Conservation (phyloP, 768 basidiomycete genomes). For the Collybia sp. region DNA sequence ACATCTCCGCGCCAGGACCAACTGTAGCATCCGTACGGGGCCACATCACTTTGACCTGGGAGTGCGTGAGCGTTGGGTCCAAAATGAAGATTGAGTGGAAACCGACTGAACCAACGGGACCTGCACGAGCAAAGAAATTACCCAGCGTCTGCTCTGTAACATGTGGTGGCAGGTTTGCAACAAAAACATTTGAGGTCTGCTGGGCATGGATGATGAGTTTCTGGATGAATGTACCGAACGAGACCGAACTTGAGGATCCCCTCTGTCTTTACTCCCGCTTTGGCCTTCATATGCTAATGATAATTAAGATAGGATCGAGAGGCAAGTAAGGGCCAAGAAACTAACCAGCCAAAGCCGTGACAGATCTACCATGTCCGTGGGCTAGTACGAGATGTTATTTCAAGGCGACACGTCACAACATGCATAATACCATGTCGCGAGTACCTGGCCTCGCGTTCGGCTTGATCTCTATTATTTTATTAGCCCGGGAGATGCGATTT, state of each 20-base stretch:
- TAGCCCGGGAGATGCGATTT: conserved; percentile 3
- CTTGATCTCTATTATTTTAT: conserved; percentile 72
- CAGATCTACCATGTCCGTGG: conserved; percentile 64
- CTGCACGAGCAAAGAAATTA: conserved; percentile 84
- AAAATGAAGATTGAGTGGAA: background rate
- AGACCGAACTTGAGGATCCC: conserved; percentile 72
- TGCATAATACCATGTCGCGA: conserved; percentile 54
- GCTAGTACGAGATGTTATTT: conserved; percentile 22
- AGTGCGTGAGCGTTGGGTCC: background rate
- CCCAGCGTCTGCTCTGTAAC: conserved; percentile 86
- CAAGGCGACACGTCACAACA: background rate
- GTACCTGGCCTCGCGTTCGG: conserved; percentile 82
- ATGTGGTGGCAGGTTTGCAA: conserved; percentile 86
- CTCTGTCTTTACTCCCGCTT: conserved; percentile 84
- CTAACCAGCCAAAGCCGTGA: conserved; percentile 87
- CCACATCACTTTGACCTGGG: conserved; percentile 96
- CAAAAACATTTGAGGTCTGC: conserved; percentile 93
- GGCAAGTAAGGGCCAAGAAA: conserved; percentile 3
- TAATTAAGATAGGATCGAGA: conserved; percentile 1
- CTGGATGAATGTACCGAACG: too few species aligned
- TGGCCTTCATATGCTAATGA: conserved; percentile 80
- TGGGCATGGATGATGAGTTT: too few species aligned
- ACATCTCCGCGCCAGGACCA: conserved; percentile 76
- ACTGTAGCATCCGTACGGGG: conserved; percentile 73
- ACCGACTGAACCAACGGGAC: conserved; percentile 88